Percentiles rank a stretch among this genome's conserved stretches.
These are phyloP conservation scores for Yarrowia bubula DNA, from an alignment of 805 yeast species.

Conservation along the genomic window DNA sequence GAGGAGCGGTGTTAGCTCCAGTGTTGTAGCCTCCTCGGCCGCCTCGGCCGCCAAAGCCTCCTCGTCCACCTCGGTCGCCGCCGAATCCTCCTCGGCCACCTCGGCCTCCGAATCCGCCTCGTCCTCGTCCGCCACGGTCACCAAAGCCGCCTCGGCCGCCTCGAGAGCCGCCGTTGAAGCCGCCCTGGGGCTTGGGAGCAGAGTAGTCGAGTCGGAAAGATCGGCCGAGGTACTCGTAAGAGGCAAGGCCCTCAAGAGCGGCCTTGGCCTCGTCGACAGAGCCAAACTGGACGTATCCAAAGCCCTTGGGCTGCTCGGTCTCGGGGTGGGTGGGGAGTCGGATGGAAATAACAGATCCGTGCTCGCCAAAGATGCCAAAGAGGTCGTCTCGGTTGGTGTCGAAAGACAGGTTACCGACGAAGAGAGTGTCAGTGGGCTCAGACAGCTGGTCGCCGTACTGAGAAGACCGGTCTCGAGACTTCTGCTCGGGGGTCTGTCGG, in stretches of 20 bases:
- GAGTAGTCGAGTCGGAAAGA: slow-evolving; percentile 93
- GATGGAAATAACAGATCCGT: slow-evolving; percentile 82
- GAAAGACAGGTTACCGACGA: slow-evolving; percentile 95
- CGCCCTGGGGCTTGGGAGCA: slow-evolving; percentile 63
- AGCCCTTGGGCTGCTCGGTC: slow-evolving; percentile 98
- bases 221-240: slow-evolving; percentile 86
- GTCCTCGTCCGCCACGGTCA: slow-evolving; percentile 23
- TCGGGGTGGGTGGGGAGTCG: slow-evolving; percentile 98
- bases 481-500: slow-evolving; percentile 50
- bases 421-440: slow-evolving; percentile 91
- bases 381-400: slow-evolving; percentile 78
- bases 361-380: slow-evolving; percentile 66
- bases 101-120: slow-evolving; percentile 37
- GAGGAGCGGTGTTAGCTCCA: slow-evolving; percentile 48
- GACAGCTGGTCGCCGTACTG: slow-evolving; percentile 88
- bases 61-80: slow-evolving; percentile 28
- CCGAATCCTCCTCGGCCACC: slow-evolving; percentile 36
- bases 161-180: slow-evolving; percentile 8
- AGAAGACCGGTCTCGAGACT: slow-evolving; percentile 73
- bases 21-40: slow-evolving; percentile 38
- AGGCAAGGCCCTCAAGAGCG: slow-evolving; percentile 84
- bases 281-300: slow-evolving; percentile 93
- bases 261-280: slow-evolving; percentile 85
- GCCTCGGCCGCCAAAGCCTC: slow-evolving; percentile 35
- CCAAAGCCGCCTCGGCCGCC: slow-evolving; percentile 27